A percentile compares a stretch with the other conserved stretches of the same genome.
Evolutionary conservation across 2,329 filamentous ascomycete species (phyloP).

Genomic region (Esteya vermicola): DNA sequence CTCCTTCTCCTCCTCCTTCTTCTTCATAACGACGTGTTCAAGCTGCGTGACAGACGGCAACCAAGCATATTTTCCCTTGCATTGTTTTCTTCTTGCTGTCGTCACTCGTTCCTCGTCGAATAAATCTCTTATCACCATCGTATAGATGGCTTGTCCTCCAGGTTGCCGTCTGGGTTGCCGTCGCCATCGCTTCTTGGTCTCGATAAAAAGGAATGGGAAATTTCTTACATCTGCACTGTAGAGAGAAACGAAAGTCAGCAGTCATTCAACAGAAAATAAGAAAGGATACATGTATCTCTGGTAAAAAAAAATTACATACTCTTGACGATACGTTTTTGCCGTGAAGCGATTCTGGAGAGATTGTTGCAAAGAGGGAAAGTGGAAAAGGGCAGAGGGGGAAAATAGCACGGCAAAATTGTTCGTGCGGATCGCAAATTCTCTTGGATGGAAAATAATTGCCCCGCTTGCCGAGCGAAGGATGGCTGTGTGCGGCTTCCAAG

Average conservation of each 20-base stretch:
- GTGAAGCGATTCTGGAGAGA: constrained; percentile 9
- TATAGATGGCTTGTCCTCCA: background rate
- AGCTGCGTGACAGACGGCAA: too few relatives aligned
- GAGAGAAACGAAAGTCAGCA: constrained; percentile 13
- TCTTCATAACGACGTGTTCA: too few relatives aligned
- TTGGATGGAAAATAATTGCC: constrained; percentile 7
- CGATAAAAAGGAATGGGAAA: constrained; percentile 4
- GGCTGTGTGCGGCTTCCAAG: background rate
- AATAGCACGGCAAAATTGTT: constrained; percentile 9
- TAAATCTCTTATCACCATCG: too few relatives aligned
- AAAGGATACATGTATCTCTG: background rate
- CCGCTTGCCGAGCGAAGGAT: constrained; percentile 1
- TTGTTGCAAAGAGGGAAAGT: background rate
- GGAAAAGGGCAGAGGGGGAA: constrained; percentile 6
- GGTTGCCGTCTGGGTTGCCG: background rate
- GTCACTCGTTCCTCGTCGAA: too few relatives aligned
- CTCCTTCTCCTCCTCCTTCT: background rate
- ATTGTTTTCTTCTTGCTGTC: too few relatives aligned
- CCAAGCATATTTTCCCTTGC: too few relatives aligned
- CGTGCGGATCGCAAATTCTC: constrained; percentile 11
- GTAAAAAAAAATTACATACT: constrained; percentile 9
- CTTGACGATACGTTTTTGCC: constrained; percentile 11
- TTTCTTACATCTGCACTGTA: constrained; percentile 79
- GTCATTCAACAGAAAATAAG: background rate
- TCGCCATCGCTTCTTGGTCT: background rate